Evolutionary conservation across 352 stramenopile species (phyloP).

Genomic region (Pythium brachiatum): DNA sequence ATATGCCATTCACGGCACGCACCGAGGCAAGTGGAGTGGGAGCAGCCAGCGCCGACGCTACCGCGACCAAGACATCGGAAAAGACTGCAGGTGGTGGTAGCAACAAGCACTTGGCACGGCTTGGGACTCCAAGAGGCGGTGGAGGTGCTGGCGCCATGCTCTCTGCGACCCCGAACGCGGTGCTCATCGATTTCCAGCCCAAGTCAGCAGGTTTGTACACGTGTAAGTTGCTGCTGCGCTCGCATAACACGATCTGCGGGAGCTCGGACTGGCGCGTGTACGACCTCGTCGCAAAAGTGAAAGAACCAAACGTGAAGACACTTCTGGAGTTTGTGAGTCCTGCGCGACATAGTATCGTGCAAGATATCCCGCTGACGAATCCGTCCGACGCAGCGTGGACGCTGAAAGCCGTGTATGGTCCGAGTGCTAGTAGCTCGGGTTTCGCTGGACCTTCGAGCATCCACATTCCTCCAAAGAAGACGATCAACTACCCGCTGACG

Average conservation of each 20-base stretch:
- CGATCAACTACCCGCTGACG: conserved; percentile 66
- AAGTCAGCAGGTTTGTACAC: conserved; percentile 68
- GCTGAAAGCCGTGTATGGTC: conserved; percentile 63
- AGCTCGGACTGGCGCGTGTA: conserved; percentile 83
- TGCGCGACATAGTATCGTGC: conserved; percentile 83
- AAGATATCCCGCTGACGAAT: conserved; percentile 91
- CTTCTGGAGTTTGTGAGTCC: conserved; percentile 87
- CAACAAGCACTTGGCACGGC: conserved; percentile 40
- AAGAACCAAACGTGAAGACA: conserved; percentile 82
- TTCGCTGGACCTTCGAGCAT: conserved; percentile 75
- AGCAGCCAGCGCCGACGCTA: background rate
- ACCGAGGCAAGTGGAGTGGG: conserved; percentile 10
- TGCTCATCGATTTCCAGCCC: conserved; percentile 74
- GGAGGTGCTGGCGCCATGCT: conserved; percentile 25
- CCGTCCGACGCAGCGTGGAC: conserved; percentile 81
- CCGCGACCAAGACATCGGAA: conserved; percentile 13
- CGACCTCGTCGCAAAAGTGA: conserved; percentile 81
- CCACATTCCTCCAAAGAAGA: conserved; percentile 69
- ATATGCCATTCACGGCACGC: conserved; percentile 10
- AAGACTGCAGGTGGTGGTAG: conserved; percentile 24
- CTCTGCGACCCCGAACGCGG: conserved; percentile 35
- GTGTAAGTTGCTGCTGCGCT: conserved; percentile 66
- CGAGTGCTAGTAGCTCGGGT: background rate
- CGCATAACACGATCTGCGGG: conserved; percentile 53
- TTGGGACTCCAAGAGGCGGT: conserved; percentile 42